phyloP scores from a whole-genome alignment of 2,329 filamentous ascomycete species.

The Trichoderma atroviride region DNA sequence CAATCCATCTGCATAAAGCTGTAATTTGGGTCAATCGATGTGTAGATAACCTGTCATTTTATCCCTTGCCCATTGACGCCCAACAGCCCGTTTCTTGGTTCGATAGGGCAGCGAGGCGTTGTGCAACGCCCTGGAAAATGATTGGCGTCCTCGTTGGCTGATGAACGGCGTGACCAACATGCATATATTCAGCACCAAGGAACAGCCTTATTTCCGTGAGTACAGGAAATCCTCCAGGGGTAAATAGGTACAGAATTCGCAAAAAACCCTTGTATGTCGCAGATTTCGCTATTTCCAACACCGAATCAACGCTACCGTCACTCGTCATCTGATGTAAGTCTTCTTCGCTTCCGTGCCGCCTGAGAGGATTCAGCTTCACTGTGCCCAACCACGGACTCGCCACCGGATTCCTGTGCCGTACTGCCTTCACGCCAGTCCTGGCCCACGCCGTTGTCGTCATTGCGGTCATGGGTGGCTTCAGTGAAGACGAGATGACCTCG shows the following conservation, averaged over 20 bases:
- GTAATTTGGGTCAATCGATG: not conserved
- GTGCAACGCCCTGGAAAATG: slow-evolving; percentile 5
- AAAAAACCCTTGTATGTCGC: not conserved
- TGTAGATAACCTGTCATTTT: not conserved
- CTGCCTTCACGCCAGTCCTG: not conserved
- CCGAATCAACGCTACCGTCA: not conserved
- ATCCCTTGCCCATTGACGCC: not conserved
- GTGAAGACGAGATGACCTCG: slow-evolving; percentile 73
- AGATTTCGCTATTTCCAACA: not conserved
- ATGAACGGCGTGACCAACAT: not conserved
- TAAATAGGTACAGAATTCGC: not conserved
- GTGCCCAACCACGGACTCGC: slow-evolving; percentile 31
- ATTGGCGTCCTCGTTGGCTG: not conserved
- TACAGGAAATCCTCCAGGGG: not conserved
- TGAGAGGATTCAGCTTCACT: slow-evolving; percentile 32
- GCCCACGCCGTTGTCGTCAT: slow-evolving; percentile 13
- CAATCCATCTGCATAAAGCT: not conserved
- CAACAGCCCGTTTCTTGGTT: not conserved
- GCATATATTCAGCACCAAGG: not conserved
- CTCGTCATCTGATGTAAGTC: slow-evolving; percentile 30
- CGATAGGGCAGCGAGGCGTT: not conserved
- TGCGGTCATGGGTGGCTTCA: not conserved
- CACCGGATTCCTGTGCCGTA: slow-evolving; percentile 8
- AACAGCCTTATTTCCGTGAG: not conserved
- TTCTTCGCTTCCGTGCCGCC: slow-evolving; percentile 40